Base-by-base conservation (phyloP, 805 yeast species). In the Myxozyma nipponensis region DNA sequence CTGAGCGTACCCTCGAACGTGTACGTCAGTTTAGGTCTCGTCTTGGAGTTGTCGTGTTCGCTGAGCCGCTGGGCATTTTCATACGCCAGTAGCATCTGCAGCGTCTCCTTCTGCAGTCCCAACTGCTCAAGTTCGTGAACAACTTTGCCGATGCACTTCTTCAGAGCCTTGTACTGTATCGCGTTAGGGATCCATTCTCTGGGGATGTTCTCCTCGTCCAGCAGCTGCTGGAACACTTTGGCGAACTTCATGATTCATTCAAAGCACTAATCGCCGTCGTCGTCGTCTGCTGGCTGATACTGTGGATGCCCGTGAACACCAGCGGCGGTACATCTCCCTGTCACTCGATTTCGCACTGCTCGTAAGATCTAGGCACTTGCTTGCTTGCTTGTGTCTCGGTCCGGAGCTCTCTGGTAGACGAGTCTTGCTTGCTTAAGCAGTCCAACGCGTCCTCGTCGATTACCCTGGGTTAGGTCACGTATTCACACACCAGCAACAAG, bases 161-260 rank as follows among this genome's bases (percentile, higher is more conserved):
- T 84, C 50, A 84, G 65, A 2, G 79, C 75, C 63, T 84, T 84
- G 64, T 84, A 84, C 57, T 83, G 86, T 41, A 84, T 83, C 13
- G 89, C 86, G 4, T 78, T 76, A 25, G 72, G 75, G 0, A 77
- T 69, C 93, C 93, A 84, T 21, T 79, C 83, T 24, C 70, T 72
- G 4, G 91, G 91, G 15, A 84, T 71, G 2, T 76, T 74, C 43
- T 81, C 83, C 47, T 77, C 82, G 34, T 71, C 71, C 22, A 85
- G 72, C 1, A 81, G 76, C 59, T 82, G 79, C 62, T 84, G 84
- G 49, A 82, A 77, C 4, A 77, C 75, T 63, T 84, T 85, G 3
- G 87, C 90, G 63, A 85, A 84, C 73, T 84, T 85, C 91, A 85
- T 85, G 32, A 28, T 13, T 28, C 13, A 7, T 28, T 28, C 7